Evolutionary conservation across 2,329 filamentous ascomycete genomes (phyloP), one percentile per base, ranked within the genome.

Genomic region (Colletotrichum navitas): DNA sequence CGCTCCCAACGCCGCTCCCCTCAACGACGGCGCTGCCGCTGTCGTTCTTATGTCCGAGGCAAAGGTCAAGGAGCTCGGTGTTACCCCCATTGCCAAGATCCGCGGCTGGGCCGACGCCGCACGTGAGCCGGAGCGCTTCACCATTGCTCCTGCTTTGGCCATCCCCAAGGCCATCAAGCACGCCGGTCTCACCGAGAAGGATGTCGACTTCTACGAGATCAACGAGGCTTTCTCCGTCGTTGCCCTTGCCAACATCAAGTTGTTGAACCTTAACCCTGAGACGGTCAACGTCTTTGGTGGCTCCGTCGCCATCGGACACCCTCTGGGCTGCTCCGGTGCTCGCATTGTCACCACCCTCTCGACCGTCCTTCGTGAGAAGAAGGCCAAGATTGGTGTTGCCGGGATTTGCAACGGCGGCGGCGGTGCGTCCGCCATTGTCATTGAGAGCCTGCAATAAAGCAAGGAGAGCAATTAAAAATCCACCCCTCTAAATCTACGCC

Each of bases 221-320:
- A 99, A 99, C 87, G 96, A 99, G 87, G 96, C 96, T 52, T 99
- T 99, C 87, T 96, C 93, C 74, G 96, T 97, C 61, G 96, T 99
- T 74, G 94, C 96, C 49, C 89, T 99, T 63, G 95, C 96, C 76
- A 99, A 99, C 87, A 91, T 97, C 85, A 97, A 99, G 89, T 83
- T 98, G 66, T 90, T 99, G 51, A 88, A 87, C 73, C 85, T 99
- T 68, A 86, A 87, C 74, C 88, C 93, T 75, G 93, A 95, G 72
- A 97, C 94, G 85, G 95, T 99, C 80, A 99, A 99, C 85, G 86
- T 98, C 68, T 95, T 94, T 79, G 96, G 96, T 79, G 96, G 96
- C 81, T 93, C 96, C 66, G 96, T 99, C 74, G 96, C 96, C 78
- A 92, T 99, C 72, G 96, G 96, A 66, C 96, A 99, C 84, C 95